These are phyloP conservation scores for Plenodomus lindquistii DNA, from an alignment of 2,329 filamentous ascomycete genomes.

Conservation along the genomic window DNA sequence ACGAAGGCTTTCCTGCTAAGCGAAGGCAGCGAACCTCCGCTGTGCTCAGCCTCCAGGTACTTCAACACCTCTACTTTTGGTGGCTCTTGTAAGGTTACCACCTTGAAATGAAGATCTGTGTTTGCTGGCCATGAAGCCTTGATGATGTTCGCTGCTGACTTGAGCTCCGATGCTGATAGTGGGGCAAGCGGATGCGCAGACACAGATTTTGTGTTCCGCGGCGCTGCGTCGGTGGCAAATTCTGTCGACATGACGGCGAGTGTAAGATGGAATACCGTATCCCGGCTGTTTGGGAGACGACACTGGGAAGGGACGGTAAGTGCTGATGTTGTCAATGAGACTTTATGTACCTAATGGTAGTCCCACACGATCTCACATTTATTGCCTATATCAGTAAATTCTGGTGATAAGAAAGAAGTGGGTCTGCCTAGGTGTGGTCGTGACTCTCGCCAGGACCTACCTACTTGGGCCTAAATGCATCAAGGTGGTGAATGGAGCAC, in stretches of 20 bases:
- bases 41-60: conserved; percentile 67
- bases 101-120: conserved; percentile 66
- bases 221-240: conserved; percentile 25
- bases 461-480: conserved; percentile 17
- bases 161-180: conserved; percentile 62
- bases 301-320: neutral
- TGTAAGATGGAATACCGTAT: conserved; percentile 1
- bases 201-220: conserved; percentile 25
- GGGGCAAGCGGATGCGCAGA: conserved; percentile 63
- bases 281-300: neutral
- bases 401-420: conserved; percentile 26
- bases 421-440: conserved; percentile 5
- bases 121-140: conserved; percentile 59
- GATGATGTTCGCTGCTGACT: conserved; percentile 54
- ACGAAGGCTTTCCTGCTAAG: conserved; percentile 59
- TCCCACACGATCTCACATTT: conserved; percentile 3
- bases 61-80: conserved; percentile 61
- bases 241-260: conserved; percentile 32
- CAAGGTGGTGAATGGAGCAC: neutral
- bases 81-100: conserved; percentile 68
- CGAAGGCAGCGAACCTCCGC: conserved; percentile 55
- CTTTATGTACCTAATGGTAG: neutral
- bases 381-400: conserved; percentile 9
- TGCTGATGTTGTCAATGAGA: neutral
- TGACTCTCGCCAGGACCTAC: conserved; percentile 31